Evolutionary conservation across 371 early-diverging fungal species (phyloP).

Genomic region (Smittium mucronatum): DNA sequence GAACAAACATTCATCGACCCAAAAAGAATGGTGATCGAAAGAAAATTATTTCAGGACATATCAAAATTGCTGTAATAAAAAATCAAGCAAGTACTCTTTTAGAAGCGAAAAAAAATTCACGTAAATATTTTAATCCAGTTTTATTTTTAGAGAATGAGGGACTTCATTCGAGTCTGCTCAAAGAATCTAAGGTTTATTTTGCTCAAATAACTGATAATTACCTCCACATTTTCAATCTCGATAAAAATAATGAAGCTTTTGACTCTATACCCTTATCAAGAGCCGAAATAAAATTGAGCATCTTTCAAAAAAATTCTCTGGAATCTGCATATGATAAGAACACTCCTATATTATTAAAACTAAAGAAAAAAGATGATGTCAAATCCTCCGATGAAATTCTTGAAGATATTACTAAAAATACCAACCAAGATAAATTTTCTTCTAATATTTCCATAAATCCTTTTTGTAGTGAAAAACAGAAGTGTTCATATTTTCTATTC

Average conservation of each 20-base stretch:
- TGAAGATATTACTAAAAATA: background rate
- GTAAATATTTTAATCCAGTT: background rate
- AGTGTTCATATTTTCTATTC: background rate
- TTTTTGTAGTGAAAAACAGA: too few relatives aligned
- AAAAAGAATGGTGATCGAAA: background rate
- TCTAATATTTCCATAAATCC: background rate
- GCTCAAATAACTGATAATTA: background rate
- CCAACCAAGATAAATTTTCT: background rate
- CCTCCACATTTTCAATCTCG: background rate
- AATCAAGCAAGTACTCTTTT: background rate
- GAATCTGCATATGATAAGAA: background rate
- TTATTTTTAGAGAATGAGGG: background rate
- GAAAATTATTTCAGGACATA: background rate
- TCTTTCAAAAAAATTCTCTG: background rate
- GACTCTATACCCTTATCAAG: background rate
- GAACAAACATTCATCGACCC: too few relatives aligned
- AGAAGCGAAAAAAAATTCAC: background rate
- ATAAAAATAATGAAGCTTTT: background rate
- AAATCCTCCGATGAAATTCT: background rate
- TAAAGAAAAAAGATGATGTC: background rate
- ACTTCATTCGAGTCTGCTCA: background rate
- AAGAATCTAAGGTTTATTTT: background rate
- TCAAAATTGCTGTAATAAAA: background rate
- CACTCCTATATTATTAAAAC: background rate
- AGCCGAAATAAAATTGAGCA: background rate